Base-by-base conservation (phyloP, 2,329 filamentous ascomycete genomes). In the Cylindrodendrum hubeiense region DNA sequence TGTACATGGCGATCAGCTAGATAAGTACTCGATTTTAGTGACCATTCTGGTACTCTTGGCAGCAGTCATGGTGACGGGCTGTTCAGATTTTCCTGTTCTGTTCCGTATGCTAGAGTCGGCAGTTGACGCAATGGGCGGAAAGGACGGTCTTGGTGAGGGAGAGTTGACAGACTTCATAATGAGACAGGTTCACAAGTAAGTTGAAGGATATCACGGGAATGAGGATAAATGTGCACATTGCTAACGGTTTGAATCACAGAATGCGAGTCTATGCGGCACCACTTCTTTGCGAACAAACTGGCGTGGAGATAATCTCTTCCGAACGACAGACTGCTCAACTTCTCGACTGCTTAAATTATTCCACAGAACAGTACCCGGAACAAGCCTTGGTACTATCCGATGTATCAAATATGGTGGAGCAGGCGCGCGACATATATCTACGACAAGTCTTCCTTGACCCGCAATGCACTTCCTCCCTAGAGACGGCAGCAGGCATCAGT, bases 401-500 rank as follows among this genome's bases (percentile, higher is more conserved):
- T 49, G 87, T 97, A 72, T 85, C 90, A 47, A 95, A 97, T 68
- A 91, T 97, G 82, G 93, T 92, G 71, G 88, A 97, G 1, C 94
- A 97, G 75, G 93, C 93, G 0, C 91, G 92, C 4, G 89, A 90
- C 2, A 97, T 97, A 52, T 96, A 93, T 75, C 84, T 97, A 1
- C 93, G 97, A 72, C 93, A 95, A 78, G 91, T 71, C 4, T 19
- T 69, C 0, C 67, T 68, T 2, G 72, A 73, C 9, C 66, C 65
- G 9, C 65, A 70, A 5, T 54, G 63, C 2, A 46, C 58, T 0
- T 72, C 66, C 7, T 70, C 66, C 1, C 22, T 67, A 0, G 53
- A 65, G 0, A 60, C 64, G 0, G 10, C 51, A 15, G 60, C 63
- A 0, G 17, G 19, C 0, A 65, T 67, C 0, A 53, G 44, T 24